Evolutionary conservation across 352 stramenopile genomes (phyloP), one percentile per base, ranked within the genome.

Genomic region (Phytophthora uliginosa): DNA sequence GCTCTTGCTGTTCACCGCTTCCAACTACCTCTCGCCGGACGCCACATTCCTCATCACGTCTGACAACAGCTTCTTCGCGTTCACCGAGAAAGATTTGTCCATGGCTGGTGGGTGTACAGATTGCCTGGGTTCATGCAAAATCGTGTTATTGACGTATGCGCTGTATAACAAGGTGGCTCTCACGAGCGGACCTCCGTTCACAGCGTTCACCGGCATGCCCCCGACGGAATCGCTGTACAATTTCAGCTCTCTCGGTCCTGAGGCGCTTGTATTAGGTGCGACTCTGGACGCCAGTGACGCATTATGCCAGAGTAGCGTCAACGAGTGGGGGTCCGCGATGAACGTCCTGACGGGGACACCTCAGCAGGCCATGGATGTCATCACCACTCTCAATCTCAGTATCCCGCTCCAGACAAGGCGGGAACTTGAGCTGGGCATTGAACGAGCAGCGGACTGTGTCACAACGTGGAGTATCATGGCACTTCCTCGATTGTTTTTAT

Each of bases 391-490:
- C 4, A 63, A 73, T 12, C 47, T 78, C 4, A 74, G 55, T 26
- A 64, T 78, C 10, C 38, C 72, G 17, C 42, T 47, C 3, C 61
- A 78, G 24, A 59, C 65, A 36, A 58, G 48, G 42, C 61, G 66
- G 18, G 72, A 78, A 22, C 54, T 78, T 17, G 50, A 76, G 63
- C 18, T 73, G 22, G 72, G 60, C 1, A 51, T 66, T 15, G 47
- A 75, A 26, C 50, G 20, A 18, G 62, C 60, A 17, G 28, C 69
- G 12, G 52, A 65, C 0, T 79, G 72, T 31, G 55, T 59, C 18
- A 76, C 67, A 17, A 59, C 62, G 22, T 79, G 72, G 72, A 71
- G 59, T 48, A 71, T 76, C 28, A 66, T 73, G 31, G 63, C 67
- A 28, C 67, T 76, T 28, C 55, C 54, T 15, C 55, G 71, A 38